Evolutionary conservation across 2,329 filamentous ascomycete genomes (phyloP), one percentile per base, ranked within the genome.

Genomic region (Tolypocladium album): DNA sequence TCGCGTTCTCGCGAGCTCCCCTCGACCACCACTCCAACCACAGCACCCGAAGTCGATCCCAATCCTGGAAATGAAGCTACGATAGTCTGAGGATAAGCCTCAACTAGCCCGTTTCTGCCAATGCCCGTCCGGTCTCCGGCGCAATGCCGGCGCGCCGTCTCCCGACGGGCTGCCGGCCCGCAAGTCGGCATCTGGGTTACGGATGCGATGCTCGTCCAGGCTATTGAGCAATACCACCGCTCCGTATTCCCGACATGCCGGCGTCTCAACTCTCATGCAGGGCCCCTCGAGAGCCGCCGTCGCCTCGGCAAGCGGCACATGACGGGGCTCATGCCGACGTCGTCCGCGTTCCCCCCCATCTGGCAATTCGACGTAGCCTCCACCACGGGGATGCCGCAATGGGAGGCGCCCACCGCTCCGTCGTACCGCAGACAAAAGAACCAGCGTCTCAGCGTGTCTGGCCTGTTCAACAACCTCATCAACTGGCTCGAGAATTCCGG

Each of bases 231-330:
- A 53, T 72, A 68, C 24, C 63, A 66, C n/a, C 67, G 67, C 24
- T 55, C 63, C 9, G 61, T 60, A n/a, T 20, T 60, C 7, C 59
- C 60, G 13, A 58, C 66, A 5, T 62, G 63, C 31, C 70, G 75
- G 56, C 65, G 61, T 38, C 62, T 77, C 15, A 76, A 73, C 65
- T 80, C 77, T 34, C 73, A 78, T 8, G 78, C 79, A 0, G 82
- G 82, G 0, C 82, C 82, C 0, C 73, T 85, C 63, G 83, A 85
- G 70, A 78, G 75, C 66, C 77, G 80, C 38, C 80, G 79, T 38
- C 76, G 82, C 8, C 66, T 79, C 24, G 80, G 81, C 42, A 82
- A 76, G 67, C 77, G 82, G 59, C 78, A 76, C 58, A 82, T 85
- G 75, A 80, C 78, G 24, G 81, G 77, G 58, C 69, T 82, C 61